A percentile compares a stretch with the other conserved stretches of the same genome.
Conservation (phyloP, 495 filamentous ascomycete species). For the Xylaria scruposa region DNA sequence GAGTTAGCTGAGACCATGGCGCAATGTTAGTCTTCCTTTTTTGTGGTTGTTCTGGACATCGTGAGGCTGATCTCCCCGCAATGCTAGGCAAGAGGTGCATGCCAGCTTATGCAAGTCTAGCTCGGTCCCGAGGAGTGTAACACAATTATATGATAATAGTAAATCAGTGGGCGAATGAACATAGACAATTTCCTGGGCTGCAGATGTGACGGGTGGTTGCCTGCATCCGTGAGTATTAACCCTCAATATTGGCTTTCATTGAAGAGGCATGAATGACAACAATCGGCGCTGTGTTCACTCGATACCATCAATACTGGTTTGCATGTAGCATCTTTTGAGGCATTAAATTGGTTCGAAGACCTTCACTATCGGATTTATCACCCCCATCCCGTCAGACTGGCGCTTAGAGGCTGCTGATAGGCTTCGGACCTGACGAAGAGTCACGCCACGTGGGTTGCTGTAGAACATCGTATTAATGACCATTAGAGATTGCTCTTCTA, state of each 20-base stretch:
- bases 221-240: not conserved
- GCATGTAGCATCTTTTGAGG: not conserved
- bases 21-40: not conserved
- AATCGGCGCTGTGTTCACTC: not conserved
- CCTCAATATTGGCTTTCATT: not conserved
- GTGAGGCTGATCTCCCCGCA: conserved; percentile 7
- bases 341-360: not conserved
- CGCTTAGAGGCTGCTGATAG: conserved; percentile 15
- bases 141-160: not conserved
- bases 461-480: not conserved
- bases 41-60: not conserved
- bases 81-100: not conserved
- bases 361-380: not conserved
- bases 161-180: not conserved
- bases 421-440: conserved; percentile 12
- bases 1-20: not conserved
- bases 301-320: not conserved
- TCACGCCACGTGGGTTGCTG: not conserved
- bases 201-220: not conserved
- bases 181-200: not conserved
- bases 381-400: not conserved
- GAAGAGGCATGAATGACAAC: not conserved
- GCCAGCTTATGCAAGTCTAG: not conserved
- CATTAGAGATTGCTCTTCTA: not conserved
- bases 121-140: conserved; percentile 9